Evolutionary conservation across 371 early-diverging fungal genomes (phyloP), one percentile per base, ranked within the genome.

Genomic region (Quaeritorhiza haematococci): DNA sequence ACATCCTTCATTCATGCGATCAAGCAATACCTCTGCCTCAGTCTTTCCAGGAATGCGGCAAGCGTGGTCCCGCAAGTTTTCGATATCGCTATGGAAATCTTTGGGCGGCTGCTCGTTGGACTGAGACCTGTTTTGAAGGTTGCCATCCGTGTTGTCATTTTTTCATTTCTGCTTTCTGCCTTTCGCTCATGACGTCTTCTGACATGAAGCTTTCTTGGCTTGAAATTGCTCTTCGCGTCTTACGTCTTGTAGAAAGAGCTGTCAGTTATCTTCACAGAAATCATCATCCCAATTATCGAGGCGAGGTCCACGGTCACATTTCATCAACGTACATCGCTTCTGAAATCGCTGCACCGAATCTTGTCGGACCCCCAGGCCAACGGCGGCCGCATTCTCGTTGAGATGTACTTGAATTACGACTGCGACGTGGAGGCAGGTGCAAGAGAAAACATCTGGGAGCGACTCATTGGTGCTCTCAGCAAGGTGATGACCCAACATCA

Each of bases 401-500:
- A 98, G 63, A 79, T 98, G 29, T 98, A 94, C 56, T 76, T 98
- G 34, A 96, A 96, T 72, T 96, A 95, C 66, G 98, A 98, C 70
- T 98, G 98, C 67, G 91, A 88, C 55, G 73, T 81, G 34, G 79
- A 85, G 59, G 75, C 74, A 2, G 57, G 64, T 1, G 82, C 87
- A 13, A 78, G 80, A 59, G 84, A 86, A 49, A 89, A 89, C 47
- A 77, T 90, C 54, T 90, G 85, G 75, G 90, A 92, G 67, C 78
- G 85, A 5, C 69, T 89, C 33, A 82, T 88, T 33, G 84, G 80
- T 64, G 72, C 82, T 0, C 56, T 90, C 23, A 80, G 83, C 23
- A 79, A 78, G 52, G 78, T 81, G 21, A 82, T 78, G 55, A 64
- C 80, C 64, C 42, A 62, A 28, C 71, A 76, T 63, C 34, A 57